A percentile compares a stretch with the other conserved stretches of the same genome.
Conservation (phyloP, 768 basidiomycete genomes). For the Hygrophorus pudorinus region DNA sequence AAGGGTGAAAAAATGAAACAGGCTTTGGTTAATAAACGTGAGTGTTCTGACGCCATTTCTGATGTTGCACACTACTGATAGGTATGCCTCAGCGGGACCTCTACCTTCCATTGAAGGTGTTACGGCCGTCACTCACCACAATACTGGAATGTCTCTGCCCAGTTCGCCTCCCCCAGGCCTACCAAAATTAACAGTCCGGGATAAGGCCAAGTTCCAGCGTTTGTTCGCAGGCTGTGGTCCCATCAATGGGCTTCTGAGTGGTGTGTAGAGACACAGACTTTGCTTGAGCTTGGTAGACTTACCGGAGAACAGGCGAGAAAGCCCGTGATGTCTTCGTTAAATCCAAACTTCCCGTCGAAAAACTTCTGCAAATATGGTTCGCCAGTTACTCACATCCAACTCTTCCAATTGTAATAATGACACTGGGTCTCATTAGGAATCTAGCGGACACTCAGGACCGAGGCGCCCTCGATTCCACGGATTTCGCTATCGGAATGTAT, state of each 20-base stretch:
- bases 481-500: slow-evolving; percentile 95
- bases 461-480: slow-evolving; percentile 77
- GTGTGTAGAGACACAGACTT: slow-evolving; percentile 30
- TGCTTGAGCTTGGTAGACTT: not conserved
- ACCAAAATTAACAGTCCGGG: slow-evolving; percentile 67
- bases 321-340: slow-evolving; percentile 87
- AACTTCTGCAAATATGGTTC: slow-evolving; percentile 88
- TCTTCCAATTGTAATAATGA: not conserved
- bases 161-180: slow-evolving; percentile 53
- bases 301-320: slow-evolving; percentile 54
- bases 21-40: slow-evolving; percentile 63
- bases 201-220: slow-evolving; percentile 74
- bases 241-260: slow-evolving; percentile 65
- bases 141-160: slow-evolving; percentile 48
- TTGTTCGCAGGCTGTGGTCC: slow-evolving; percentile 71
- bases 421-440: slow-evolving; percentile 42
- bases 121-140: slow-evolving; percentile 42
- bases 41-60: slow-evolving; percentile 22
- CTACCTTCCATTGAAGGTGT: slow-evolving; percentile 72
- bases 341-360: slow-evolving; percentile 78
- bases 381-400: slow-evolving; percentile 12
- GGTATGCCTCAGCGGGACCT: slow-evolving; percentile 57
- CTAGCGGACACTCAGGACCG: slow-evolving; percentile 93
- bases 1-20: slow-evolving; percentile 61
- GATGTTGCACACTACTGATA: not conserved